Evolutionary conservation across 2,329 filamentous ascomycete species (phyloP).

Genomic region (Sporothrix globosa): DNA sequence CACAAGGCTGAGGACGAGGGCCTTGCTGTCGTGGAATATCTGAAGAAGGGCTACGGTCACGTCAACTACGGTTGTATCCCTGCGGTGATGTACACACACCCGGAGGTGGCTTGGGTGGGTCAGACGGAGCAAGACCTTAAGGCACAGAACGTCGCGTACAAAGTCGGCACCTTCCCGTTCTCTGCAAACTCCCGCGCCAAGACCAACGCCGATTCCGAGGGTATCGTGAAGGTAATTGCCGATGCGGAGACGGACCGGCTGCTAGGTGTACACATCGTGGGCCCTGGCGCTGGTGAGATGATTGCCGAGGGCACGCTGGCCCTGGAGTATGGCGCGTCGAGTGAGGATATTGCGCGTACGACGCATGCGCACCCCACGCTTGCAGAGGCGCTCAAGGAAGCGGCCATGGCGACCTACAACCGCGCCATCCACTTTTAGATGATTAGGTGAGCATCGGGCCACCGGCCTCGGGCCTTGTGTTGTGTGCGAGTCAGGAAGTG

Average conservation of each 20-base stretch:
- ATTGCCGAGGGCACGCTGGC: constrained; percentile 96
- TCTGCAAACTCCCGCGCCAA: constrained; percentile 97
- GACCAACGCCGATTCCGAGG: constrained; percentile 96
- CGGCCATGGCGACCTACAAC: constrained; percentile 94
- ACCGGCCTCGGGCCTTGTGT: not conserved
- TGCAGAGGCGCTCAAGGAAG: constrained; percentile 98
- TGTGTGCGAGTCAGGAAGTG: not conserved
- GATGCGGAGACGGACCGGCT: constrained; percentile 96
- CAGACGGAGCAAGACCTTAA: constrained; percentile 97
- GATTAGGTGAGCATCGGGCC: too few species aligned
- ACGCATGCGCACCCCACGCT: constrained; percentile 96
- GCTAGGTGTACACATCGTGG: constrained; percentile 94
- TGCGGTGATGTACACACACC: constrained; percentile 99
- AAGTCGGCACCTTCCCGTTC: constrained; percentile 93
- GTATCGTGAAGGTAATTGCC: constrained; percentile 94
- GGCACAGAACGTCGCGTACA: constrained; percentile 86
- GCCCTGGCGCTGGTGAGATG: constrained; percentile 97
- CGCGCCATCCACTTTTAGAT: constrained; percentile 93
- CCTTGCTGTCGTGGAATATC: constrained; percentile 92
- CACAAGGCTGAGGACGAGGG: constrained; percentile 99
- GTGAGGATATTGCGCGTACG: constrained; percentile 91
- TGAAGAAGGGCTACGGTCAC: constrained; percentile 96
- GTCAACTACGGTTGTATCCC: constrained; percentile 99
- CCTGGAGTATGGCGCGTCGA: constrained; percentile 93
- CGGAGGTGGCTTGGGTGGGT: constrained; percentile 97